Base-by-base conservation (phyloP, 352 stramenopile genomes). In the Aphanomyces invadans region DNA sequence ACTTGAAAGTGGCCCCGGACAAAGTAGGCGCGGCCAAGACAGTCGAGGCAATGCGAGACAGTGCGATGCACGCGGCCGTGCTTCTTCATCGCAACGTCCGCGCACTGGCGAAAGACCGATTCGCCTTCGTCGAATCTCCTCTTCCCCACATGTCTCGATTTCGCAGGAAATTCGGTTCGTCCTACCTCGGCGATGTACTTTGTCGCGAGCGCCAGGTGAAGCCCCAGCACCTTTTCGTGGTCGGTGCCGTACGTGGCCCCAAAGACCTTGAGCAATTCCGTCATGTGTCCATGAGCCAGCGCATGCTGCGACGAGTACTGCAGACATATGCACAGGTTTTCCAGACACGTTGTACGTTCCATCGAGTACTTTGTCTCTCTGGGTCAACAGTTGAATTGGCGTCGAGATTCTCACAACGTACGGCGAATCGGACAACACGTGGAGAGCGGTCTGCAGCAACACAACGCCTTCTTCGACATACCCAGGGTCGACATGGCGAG, bases 1-100 rank as follows among this genome's bases (percentile, higher is more conserved):
- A 87, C 80, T 66, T 85, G 54, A 15, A 87, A 82, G 3, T 84
- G 71, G 2, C 77, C 77, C 0, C 80, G 63, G 10, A 87, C 55
- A 42, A 89, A 88, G 26, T 65, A 75, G n/a, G 78, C 87, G 36
- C 79, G 81, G 19, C 73, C 81, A 0, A 89, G 42, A 4, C 71
- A 72, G 33, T 90, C 81, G 4, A 67, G 60, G 36, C 75, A 86
- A n/a, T 68, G 33, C 0, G 80, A 31, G 3, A 70, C 65, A n/a
- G 70, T 17, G 4, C 46, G 46, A 15, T 79, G 57, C 0, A 66
- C 21, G 10, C 56, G 44, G 2, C 72, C 72, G 32, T 74, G 73
- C 5, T 78, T 25, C 5, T 71, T 69, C 5, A 72, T 54, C 0
- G 70, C 66, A 29, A 78, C 73, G 0, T 10, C 4, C 4, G 79